Evolutionary conservation across 2,329 filamentous ascomycete genomes (phyloP), one percentile per base, ranked within the genome.

Genomic region (Ascochyta rabiei): DNA sequence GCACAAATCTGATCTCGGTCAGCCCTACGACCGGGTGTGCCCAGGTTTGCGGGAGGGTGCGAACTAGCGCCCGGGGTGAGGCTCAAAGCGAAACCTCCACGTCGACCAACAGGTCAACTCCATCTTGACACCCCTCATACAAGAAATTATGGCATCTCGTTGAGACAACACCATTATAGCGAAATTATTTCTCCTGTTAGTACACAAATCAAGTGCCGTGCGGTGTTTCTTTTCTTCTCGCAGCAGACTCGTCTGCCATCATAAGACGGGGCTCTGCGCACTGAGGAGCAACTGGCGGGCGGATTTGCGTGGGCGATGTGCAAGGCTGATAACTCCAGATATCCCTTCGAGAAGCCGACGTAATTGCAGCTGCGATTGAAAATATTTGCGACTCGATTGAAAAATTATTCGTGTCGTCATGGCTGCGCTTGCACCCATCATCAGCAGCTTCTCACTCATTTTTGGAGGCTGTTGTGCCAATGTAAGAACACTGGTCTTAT

Each of bases 401-500:
- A 13, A 8, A 8, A 31, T 10, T 28, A 28, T 15, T 42, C 9
- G 41, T 43, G 42, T 50, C 46, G 49, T 26, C 44, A 75, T 75
- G 71, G 71, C 71, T 46, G 69, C 69, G 18, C 50, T 75, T 44
- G 72, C 71, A 12, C 65, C 74, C 18, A 66, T 77, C 33, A 66
- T 72, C 9, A 74, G 75, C 53, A 96, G 96, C 83, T 82, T 93
- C 53, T 83, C 82, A 46, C 83, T 98, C 62, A 98, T 99, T 56
- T 97, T 99, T 75, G 95, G 95, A 46, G 95, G 95, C 26, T 96
- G 92, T 73, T 96, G 93, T 78, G 91, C 91, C 31, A 96, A 96
- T 82, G 93, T 93, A 80, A 76, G 86, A 35, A 28, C 7, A 1
- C 4, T 35, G 18, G 23, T 44, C 45, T 31, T 2, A 21, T 30